Evolutionary conservation across 352 stramenopile species (phyloP).

Genomic region (Phytophthora melonis): DNA sequence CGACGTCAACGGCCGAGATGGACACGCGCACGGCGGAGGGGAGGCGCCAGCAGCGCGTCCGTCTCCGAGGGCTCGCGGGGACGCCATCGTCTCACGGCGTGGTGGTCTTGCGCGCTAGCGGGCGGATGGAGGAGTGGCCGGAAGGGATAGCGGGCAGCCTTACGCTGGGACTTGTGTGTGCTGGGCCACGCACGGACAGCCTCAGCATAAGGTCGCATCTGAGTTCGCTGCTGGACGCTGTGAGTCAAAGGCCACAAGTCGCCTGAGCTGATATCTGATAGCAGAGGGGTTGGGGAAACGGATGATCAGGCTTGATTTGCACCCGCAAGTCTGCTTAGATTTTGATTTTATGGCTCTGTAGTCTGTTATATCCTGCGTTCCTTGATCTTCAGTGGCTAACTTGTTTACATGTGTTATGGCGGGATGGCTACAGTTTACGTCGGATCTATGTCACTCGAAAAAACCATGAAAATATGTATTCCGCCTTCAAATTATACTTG

Average conservation of each 20-base stretch:
- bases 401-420: not conserved
- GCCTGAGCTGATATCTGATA: constrained; percentile 4
- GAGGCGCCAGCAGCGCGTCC: constrained; percentile 47
- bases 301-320: constrained; percentile 1
- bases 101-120: not conserved
- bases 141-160: no score
- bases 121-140: constrained; percentile 5
- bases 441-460: not conserved
- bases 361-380: not conserved
- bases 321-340: no score
- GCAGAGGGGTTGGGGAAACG: not conserved
- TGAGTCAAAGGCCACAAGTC: constrained; percentile 1
- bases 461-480: not conserved
- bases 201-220: constrained; percentile 12
- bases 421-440: not conserved
- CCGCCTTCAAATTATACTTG: constrained; percentile 7
- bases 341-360: not conserved
- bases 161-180: no score
- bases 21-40: constrained; percentile 25
- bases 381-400: not conserved
- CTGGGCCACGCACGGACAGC: not conserved
- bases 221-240: constrained; percentile 1
- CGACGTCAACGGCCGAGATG: constrained; percentile 25
- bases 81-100: constrained; percentile 31
- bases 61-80: constrained; percentile 48